Evolutionary conservation across 441 rosid genomes (phyloP).

Genomic region (Manihot esculenta): DNA sequence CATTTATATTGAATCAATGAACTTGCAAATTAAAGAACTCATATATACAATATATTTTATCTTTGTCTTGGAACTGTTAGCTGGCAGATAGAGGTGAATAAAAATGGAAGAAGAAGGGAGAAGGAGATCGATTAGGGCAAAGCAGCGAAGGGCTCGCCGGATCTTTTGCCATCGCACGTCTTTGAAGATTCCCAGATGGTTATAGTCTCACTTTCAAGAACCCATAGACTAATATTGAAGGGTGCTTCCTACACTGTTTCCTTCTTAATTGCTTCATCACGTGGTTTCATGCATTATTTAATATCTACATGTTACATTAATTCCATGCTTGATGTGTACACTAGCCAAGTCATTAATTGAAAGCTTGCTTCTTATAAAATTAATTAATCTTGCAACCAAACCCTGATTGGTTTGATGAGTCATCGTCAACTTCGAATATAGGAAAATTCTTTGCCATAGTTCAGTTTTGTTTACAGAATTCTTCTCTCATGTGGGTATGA

Average conservation of each 20-base stretch:
- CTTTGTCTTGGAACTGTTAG: conserved; percentile 43
- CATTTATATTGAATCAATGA: conserved; percentile 16
- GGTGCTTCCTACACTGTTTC: conserved; percentile 30
- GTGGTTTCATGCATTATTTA: conserved; percentile 18
- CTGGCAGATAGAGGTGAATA: conserved; percentile 38
- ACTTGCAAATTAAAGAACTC: background rate
- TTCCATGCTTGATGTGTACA: conserved; percentile 28
- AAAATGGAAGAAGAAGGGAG: conserved; percentile 1
- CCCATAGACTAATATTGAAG: conserved; percentile 11
- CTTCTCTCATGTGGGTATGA: conserved; percentile 12
- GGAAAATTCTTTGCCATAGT: background rate
- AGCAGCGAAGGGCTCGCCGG: conserved; percentile 46
- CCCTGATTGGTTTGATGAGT: no score
- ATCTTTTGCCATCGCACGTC: conserved; percentile 50
- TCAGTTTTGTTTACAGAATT: background rate
- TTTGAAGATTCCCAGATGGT: conserved; percentile 34
- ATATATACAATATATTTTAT: background rate
- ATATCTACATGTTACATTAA: conserved; percentile 7
- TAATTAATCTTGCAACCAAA: background rate
- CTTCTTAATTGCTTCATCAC: conserved; percentile 20
- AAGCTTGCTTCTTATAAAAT: background rate
- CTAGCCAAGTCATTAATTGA: background rate
- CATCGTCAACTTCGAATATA: background rate
- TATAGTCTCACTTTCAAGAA: conserved; percentile 7
- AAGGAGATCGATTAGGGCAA: conserved; percentile 13